Percentiles rank a stretch among this genome's conserved stretches.
These are phyloP conservation scores for Neurospora intermedia DNA, from an alignment of 495 filamentous ascomycete genomes.

Conservation along the genomic window DNA sequence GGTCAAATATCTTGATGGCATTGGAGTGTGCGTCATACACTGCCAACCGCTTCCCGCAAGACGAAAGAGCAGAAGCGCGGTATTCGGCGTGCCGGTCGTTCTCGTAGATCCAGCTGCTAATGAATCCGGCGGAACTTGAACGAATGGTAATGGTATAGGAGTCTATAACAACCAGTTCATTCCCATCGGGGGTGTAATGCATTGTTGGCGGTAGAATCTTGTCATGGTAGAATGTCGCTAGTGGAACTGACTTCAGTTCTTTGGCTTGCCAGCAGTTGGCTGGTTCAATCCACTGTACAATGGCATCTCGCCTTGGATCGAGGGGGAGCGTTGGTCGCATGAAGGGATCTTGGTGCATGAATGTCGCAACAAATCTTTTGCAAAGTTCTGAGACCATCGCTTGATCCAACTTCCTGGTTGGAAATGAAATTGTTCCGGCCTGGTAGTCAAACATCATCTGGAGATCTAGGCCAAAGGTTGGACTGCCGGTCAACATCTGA, in stretches of 20 bases:
- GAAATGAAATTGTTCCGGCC: neutral
- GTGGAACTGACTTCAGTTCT: neutral
- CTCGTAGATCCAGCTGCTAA: neutral
- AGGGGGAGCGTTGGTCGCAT: neutral
- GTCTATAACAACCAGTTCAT: neutral
- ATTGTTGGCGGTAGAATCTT: neutral
- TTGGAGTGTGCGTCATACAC: neutral
- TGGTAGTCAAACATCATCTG: neutral
- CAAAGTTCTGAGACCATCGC: neutral
- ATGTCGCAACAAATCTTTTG: neutral
- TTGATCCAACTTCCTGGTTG: neutral
- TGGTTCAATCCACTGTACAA: neutral
- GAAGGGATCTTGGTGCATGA: neutral
- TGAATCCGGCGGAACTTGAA: neutral
- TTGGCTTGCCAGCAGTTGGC: neutral
- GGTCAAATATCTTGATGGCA: neutral
- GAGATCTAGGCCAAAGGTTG: neutral
- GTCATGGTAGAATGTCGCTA: neutral
- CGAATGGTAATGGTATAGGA: neutral
- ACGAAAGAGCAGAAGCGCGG: neutral
- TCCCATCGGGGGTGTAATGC: neutral
- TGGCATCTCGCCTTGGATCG: neutral
- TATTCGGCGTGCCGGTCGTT: neutral
- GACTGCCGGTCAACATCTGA: neutral
- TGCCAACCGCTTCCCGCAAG: neutral